Evolutionary conservation across 495 filamentous ascomycete species (phyloP).

Genomic region (Trichoderma orchidacearum): DNA sequence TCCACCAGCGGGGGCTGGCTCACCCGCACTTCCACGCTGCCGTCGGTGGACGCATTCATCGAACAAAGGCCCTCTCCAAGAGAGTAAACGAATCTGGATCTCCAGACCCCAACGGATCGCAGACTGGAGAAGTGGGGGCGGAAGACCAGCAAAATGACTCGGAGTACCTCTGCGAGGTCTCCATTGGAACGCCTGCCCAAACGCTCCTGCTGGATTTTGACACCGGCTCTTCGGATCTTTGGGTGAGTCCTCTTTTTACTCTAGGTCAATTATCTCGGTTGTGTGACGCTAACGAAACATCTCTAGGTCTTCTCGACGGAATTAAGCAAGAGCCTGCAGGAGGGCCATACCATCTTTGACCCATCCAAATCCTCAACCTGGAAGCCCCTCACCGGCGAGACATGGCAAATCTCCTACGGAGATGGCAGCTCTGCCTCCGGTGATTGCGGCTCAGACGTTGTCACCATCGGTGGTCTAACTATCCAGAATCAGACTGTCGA

Average conservation of each 20-base stretch:
- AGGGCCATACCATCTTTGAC: slow-evolving; percentile 48
- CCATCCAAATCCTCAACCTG: slow-evolving; percentile 31
- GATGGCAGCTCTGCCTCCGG: slow-evolving; percentile 52
- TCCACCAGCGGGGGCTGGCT: slow-evolving; percentile 17
- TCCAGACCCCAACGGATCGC: slow-evolving; percentile 4
- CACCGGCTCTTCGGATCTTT: slow-evolving; percentile 67
- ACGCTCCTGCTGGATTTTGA: slow-evolving; percentile 58
- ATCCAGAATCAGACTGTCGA: slow-evolving; percentile 54
- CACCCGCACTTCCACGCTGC: slow-evolving; percentile 11
- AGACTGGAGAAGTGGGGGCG: slow-evolving; percentile 45
- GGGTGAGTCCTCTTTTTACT: slow-evolving; percentile 18
- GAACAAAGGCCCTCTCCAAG: slow-evolving; percentile 37
- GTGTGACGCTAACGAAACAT: slow-evolving; percentile 40
- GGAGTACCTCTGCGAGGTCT: slow-evolving; percentile 56
- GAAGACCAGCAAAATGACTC: slow-evolving; percentile 55
- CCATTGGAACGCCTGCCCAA: slow-evolving; percentile 42
- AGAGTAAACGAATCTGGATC: slow-evolving; percentile 19
- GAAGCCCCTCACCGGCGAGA: slow-evolving; percentile 34
- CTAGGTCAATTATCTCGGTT: slow-evolving; percentile 56
- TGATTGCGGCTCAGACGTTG: slow-evolving; percentile 52
- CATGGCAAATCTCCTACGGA: slow-evolving; percentile 58
- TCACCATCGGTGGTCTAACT: slow-evolving; percentile 50
- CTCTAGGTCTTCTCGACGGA: slow-evolving; percentile 15
- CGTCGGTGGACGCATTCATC: slow-evolving; percentile 30
- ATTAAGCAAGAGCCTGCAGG: slow-evolving; percentile 8